Percentiles rank a stretch among this genome's conserved stretches.
phyloP scores from a whole-genome alignment of 331 rosid genomes.

The Acacia pycnantha region DNA sequence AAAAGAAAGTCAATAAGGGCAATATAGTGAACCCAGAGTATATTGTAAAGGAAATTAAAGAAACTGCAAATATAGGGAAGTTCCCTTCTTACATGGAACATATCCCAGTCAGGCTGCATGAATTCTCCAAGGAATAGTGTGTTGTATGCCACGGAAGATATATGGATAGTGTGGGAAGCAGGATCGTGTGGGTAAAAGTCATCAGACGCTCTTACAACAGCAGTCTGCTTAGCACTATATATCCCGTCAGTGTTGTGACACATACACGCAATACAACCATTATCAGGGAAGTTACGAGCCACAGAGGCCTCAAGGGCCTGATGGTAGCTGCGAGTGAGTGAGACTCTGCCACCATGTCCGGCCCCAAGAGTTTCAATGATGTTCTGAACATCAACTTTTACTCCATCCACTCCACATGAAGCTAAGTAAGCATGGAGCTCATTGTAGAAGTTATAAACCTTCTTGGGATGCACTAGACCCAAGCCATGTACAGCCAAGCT shows the following conservation, averaged over 20 bases:
- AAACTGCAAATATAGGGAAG: not conserved
- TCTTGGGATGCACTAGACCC: conserved; percentile 90
- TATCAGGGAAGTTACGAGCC: conserved; percentile 81
- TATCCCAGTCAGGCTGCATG: conserved; percentile 99
- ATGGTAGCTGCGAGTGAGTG: conserved; percentile 79
- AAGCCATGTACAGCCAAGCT: conserved; percentile 88
- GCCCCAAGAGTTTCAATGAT: conserved; percentile 93
- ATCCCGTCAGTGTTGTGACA: conserved; percentile 95
- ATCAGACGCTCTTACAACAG: conserved; percentile 90
- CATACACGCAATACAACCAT: conserved; percentile 97
- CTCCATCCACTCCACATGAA: conserved; percentile 95
- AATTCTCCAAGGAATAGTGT: conserved; percentile 95
- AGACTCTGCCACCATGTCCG: conserved; percentile 93
- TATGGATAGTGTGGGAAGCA: conserved; percentile 93
- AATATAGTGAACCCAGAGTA: no score
- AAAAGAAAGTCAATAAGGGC: not conserved
- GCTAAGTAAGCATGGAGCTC: conserved; percentile 96
- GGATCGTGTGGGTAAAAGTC: conserved; percentile 94
- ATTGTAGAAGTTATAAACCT: conserved; percentile 84
- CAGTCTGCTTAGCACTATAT: conserved; percentile 89
- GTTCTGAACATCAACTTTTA: conserved; percentile 97
- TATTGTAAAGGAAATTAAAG: not conserved
- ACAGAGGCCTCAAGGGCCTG: conserved; percentile 91
- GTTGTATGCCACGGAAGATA: conserved; percentile 93
- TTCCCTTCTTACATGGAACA: conserved; percentile 76